Percentiles rank a stretch among this genome's conserved stretches.
Conservation (phyloP, 441 rosid species). For the Syzygium malaccense region DNA sequence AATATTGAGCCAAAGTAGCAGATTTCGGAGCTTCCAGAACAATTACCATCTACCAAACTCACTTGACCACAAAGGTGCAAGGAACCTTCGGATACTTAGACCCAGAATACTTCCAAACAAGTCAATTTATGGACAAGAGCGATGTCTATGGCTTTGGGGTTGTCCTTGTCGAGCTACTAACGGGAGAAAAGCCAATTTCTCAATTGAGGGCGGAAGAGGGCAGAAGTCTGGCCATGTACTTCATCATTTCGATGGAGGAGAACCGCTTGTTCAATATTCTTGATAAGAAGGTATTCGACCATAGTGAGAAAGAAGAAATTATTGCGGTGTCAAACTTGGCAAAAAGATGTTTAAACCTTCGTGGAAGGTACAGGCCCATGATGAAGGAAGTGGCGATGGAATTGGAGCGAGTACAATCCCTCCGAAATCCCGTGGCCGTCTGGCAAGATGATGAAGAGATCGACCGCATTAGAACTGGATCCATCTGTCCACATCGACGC, state of each 20-base stretch:
- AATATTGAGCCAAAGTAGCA: background rate
- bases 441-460: background rate
- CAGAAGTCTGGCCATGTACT: background rate
- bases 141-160: background rate
- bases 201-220: background rate
- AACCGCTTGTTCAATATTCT: background rate
- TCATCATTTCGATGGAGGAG: background rate
- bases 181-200: background rate
- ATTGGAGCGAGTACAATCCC: background rate
- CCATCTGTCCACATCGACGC: background rate
- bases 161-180: background rate
- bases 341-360: background rate
- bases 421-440: background rate
- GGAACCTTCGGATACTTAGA: background rate
- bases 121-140: background rate
- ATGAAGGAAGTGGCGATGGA: background rate
- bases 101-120: background rate
- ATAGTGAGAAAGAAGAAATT: background rate
- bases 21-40: background rate
- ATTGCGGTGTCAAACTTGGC: background rate
- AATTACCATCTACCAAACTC: background rate
- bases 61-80: background rate
- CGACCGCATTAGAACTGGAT: background rate
- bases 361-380: background rate
- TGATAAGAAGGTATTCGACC: background rate